Evolutionary conservation across 805 yeast species (phyloP), one percentile per base, ranked within the genome.

Genomic region (Starmerella bombi): DNA sequence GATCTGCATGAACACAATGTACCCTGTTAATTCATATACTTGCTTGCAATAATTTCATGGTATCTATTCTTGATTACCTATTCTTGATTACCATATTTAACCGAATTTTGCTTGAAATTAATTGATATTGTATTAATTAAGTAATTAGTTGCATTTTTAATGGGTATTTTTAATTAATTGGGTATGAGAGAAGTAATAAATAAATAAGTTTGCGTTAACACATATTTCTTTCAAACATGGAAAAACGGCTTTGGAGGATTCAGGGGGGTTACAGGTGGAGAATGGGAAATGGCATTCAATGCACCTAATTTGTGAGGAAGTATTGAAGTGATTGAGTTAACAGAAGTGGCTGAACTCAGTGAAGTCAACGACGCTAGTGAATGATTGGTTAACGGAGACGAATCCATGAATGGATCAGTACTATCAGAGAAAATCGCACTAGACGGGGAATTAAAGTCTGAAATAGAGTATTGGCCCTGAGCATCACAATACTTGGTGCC

Each of bases 211-310:
- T 23, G 12, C 12, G 27, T 23, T 23, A 23, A 8, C 12, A 7
- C 12, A 23, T 23, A 7, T 12, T 12, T 8, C n/a, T 36, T 3
- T 35, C 34, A 46, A 1, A 36, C 50, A 16, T 49, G 38, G 40
- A 49, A 50, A 12, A 37, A 45, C 32, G 45, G 50, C 34, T 42
- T 49, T 14, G 53, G 53, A 22, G 52, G 52, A 30, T 45, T 44
- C n/a, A 50, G 40, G 15, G 53, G 53, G 5, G 53, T 50, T 3
- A 48, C 42, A 3, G 53, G 53, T 36, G 53, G 53, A 25, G 52
- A 49, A 25, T 43, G 42, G 21, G 52, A 37, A 29, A 42, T 20
- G n/a, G 41, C 17, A 12, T 32, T 39, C 27, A 46, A 32, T 21
- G 41, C 23, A 16, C 45, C 49, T 12, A 41, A 5, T 22, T 36